A percentile compares a stretch with the other conserved stretches of the same genome.
phyloP scores from a whole-genome alignment of 2,329 filamentous ascomycete genomes.

The Penicillium sp. region DNA sequence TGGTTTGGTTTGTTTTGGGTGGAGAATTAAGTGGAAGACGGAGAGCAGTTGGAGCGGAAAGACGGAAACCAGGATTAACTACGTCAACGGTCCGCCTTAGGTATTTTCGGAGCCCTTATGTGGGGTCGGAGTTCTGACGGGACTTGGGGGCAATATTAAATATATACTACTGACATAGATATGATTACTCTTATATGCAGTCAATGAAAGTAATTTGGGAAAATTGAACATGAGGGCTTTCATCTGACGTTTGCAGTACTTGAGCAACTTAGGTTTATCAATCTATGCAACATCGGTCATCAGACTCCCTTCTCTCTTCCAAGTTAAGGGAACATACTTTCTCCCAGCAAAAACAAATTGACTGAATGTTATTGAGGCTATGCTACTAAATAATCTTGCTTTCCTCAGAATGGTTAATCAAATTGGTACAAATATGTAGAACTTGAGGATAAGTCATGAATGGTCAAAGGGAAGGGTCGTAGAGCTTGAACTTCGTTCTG shows the following conservation, averaged over 20 bases:
- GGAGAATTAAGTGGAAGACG: neutral
- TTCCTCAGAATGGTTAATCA: neutral
- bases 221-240: neutral
- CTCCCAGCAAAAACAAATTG: neutral
- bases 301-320: neutral
- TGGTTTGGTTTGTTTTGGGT: neutral
- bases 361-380: neutral
- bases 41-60: slow-evolving; percentile 7
- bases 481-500: neutral
- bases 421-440: neutral
- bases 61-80: slow-evolving; percentile 7
- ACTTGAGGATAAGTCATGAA: neutral
- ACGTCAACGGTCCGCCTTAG: slow-evolving; percentile 20
- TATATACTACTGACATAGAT: neutral
- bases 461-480: neutral
- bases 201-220: neutral
- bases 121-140: neutral
- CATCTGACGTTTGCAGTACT: neutral
- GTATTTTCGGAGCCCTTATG: neutral
- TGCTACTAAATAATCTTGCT: neutral
- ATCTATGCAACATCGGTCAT: neutral
- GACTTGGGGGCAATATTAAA: neutral
- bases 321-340: neutral
- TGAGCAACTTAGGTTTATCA: neutral
- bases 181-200: neutral